A percentile compares a stretch with the other conserved stretches of the same genome.
These are phyloP conservation scores for Leishmania martiniquensis DNA, from an alignment of 208 protist species.

Conservation along the genomic window DNA sequence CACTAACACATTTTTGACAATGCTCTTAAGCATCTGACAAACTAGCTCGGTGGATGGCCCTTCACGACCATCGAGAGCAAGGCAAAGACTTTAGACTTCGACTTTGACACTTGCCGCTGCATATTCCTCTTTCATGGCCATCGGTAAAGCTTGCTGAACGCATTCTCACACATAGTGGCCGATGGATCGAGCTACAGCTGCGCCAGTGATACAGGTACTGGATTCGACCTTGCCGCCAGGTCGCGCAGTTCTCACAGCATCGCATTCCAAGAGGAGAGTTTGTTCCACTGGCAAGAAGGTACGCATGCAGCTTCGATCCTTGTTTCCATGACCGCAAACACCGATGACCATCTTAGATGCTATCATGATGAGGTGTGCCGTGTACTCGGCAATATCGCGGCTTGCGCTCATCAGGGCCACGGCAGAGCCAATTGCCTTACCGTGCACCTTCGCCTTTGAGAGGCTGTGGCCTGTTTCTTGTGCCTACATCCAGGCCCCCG, in stretches of 20 bases:
- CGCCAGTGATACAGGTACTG: conserved; percentile 39
- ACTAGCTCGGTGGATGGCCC: conserved; percentile 41
- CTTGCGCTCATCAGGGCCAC: conserved; percentile 45
- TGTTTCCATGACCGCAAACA: too few species aligned
- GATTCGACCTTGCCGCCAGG: conserved; percentile 42
- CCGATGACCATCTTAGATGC: too few species aligned
- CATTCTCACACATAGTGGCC: conserved; percentile 30
- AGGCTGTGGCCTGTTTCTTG: conserved; percentile 37
- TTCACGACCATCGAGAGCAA: conserved; percentile 32
- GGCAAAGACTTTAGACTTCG: conserved; percentile 2
- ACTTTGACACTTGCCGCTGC: conserved; percentile 26
- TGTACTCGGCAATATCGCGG: conserved; percentile 52
- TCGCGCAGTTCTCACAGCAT: conserved; percentile 52
- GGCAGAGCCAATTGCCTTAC: conserved; percentile 57
- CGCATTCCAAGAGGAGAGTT: conserved; percentile 39
- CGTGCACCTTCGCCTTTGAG: conserved; percentile 40
- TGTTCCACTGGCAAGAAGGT: conserved; percentile 32
- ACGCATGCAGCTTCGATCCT: conserved; percentile 31
- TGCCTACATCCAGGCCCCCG: conserved; percentile 23
- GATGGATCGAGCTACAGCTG: conserved; percentile 13
- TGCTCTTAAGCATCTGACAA: conserved; percentile 13
- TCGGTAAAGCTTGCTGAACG: conserved; percentile 31
- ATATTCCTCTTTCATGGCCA: conserved; percentile 43
- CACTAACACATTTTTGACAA: conserved; percentile 24
- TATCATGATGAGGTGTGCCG: conserved; percentile 50